Conservation (phyloP, 495 filamentous ascomycete species). For the Monascus purpureus region DNA sequence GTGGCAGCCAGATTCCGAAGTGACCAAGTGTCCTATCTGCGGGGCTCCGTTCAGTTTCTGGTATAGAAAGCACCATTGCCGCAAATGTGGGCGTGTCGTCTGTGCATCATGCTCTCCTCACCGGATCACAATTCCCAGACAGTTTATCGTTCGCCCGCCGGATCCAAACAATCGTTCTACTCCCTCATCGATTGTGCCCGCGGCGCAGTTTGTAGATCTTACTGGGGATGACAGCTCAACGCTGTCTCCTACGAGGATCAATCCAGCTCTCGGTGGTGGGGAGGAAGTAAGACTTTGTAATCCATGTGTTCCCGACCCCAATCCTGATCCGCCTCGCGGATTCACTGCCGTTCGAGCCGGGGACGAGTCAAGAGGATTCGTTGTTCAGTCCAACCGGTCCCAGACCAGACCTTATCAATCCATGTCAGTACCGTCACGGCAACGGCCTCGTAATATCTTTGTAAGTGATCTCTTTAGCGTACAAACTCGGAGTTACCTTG, state of each 20-base stretch:
- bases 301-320: constrained; percentile 87
- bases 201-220: constrained; percentile 22
- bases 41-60: constrained; percentile 65
- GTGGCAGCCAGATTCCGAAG: constrained; percentile 81
- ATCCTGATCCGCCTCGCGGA: constrained; percentile 45
- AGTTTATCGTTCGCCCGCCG: constrained; percentile 83
- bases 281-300: constrained; percentile 87
- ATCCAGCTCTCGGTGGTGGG: constrained; percentile 57
- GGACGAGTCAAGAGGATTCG: constrained; percentile 9
- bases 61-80: constrained; percentile 86
- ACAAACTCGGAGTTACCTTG: too few relatives aligned
- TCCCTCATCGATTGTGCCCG: constrained; percentile 8
- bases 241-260: constrained; percentile 11
- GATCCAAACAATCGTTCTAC: constrained; percentile 17
- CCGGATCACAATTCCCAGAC: constrained; percentile 83
- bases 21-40: constrained; percentile 72
- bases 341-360: constrained; percentile 14
- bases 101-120: constrained; percentile 87
- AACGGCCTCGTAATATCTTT: constrained; percentile 1
- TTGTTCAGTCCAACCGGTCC: constrained; percentile 4
- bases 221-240: constrained; percentile 21
- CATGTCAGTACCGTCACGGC: constrained; percentile 3
- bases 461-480: constrained; percentile 4
- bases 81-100: constrained; percentile 92
- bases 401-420: constrained; percentile 11